Evolutionary conservation across 805 yeast genomes (phyloP), one percentile per base, ranked within the genome.

Genomic region (Scheffersomyces coipomensis): DNA sequence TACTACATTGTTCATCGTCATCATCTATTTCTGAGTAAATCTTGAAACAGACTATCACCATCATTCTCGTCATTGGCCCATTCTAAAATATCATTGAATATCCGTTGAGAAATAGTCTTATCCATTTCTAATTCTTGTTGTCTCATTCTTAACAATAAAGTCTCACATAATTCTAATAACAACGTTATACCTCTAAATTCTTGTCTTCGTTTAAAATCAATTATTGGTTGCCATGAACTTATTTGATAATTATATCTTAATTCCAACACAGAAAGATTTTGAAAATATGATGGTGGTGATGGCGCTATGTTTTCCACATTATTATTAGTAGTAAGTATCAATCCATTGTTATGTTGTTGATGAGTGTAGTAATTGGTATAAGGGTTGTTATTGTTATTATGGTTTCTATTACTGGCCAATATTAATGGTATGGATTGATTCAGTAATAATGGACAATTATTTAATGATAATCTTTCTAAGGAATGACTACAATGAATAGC

Each of bases 81-180:
- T 13, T 71, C 72, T 21, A 71, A 61, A 43, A 88, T 76, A 55
- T 88, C 95, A 13, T 68, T 62, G 38, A 83, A 69, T 15, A 86
- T 78, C 15, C 72, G 62, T 19, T 71, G 66, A n/a, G 85, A 76
- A 11, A 76, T 75, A 13, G 68, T 71, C 46, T 70, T 66, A 50
- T 82, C 87, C 51, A 85, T 59, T 35, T 65, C 71, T 45, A 71
- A 58, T 49, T 87, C 89, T 40, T 82, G 83, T 34, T 75, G 67
- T 42, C 76, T 68, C 66, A 88, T 71, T 42, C 81, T 67, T 15
- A 64, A 55, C 52, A 83, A 83, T 33, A 88, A 64, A 2, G 68
- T 59, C 52, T 87, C 95, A 58, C 96, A 88, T 17, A 88, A 82
- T 59, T 88, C 96, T 24, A 89, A 71, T 29, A 88, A 58, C 4